Evolutionary conservation across 768 basidiomycete species (phyloP), one percentile per base, ranked within the genome.

Genomic region (Scleroderma bovista): DNA sequence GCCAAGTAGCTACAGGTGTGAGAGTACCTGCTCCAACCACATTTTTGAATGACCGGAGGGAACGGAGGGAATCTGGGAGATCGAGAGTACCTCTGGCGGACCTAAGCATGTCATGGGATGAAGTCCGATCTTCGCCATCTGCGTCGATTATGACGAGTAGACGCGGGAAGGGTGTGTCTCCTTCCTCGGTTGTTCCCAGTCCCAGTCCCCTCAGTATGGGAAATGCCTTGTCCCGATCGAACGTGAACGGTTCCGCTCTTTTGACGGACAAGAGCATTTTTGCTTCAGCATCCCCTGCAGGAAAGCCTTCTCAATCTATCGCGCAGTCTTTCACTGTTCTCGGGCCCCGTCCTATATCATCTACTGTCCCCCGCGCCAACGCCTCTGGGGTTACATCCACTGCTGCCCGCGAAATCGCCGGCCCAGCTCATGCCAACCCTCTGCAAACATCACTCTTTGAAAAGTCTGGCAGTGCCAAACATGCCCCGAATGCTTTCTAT

Each of bases 401-500:
- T n/a, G 17, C 32, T 33, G 43, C 46, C 13, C 53, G 44, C 29
- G 36, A 32, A n/a, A 23, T 19, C 9, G 37, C 38, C 32, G 34
- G 37, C 16, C 20, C 45, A 56, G 41, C 41, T 17, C 41, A 26
- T 15, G 16, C 24, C 23, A 57, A 44, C 34, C 47, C 10, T 24
- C 36, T 19, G 22, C 53, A 2, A 51, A 44, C 63, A 47, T 61
- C 62, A 13, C 51, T 72, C 2, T 79, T 83, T 48, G 71, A 73
- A 7, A 73, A 75, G 2, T 46, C 58, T 2, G 72, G 73, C 16
- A 75, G 73, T 22, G 82, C 84, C 1, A 75, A 75, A 44, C 71
- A 69, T 29, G 72, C 75, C 9, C 73, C 71, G 20, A 88, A 87
- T 54, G 86, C 86, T 4, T 88, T 88, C 60, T 87, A 80, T 59